Percentiles rank a stretch among this genome's conserved stretches.
Evolutionary conservation across 805 yeast genomes (phyloP).

Genomic region (Sugiyamaella boreocaroliniensis): DNA sequence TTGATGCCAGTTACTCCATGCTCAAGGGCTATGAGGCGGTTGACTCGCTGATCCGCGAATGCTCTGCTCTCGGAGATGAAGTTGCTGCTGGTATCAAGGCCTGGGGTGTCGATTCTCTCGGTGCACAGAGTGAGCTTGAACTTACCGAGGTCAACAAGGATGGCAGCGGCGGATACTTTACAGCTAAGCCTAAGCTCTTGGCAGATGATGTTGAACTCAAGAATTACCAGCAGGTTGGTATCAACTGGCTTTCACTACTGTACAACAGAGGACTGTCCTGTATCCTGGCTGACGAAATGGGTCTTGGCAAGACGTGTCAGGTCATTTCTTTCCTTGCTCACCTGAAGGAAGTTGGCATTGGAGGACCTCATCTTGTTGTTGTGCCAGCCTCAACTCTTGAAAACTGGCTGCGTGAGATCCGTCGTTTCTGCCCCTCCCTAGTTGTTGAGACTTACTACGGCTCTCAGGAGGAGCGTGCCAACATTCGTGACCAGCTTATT

Average conservation of each 20-base stretch:
- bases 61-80: slow-evolving; percentile 67
- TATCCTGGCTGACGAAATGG: slow-evolving; percentile 98
- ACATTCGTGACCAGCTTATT: slow-evolving; percentile 62
- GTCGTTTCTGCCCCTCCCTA: slow-evolving; percentile 74
- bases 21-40: slow-evolving; percentile 90
- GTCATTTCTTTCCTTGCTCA: slow-evolving; percentile 88
- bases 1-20: slow-evolving; percentile 59
- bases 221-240: slow-evolving; percentile 92
- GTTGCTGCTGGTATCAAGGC: slow-evolving; percentile 65
- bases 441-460: slow-evolving; percentile 93
- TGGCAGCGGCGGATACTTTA: slow-evolving; percentile 39
- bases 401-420: slow-evolving; percentile 94
- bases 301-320: slow-evolving; percentile 90
- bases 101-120: slow-evolving; percentile 84
- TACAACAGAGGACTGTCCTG: slow-evolving; percentile 79
- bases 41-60: slow-evolving; percentile 78
- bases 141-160: slow-evolving; percentile 44
- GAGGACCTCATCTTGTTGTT: slow-evolving; percentile 85
- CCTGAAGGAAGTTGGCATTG: slow-evolving; percentile 57
- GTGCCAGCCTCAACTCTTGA: slow-evolving; percentile 96
- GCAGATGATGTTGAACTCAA: slow-evolving; percentile 62
- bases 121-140: slow-evolving; percentile 56
- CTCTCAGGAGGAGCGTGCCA: slow-evolving; percentile 73
- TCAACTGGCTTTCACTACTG: slow-evolving; percentile 82
- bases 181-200: slow-evolving; percentile 63